These are phyloP conservation scores for Mycena olivaceomarginata DNA, from an alignment of 768 basidiomycete species.

Conservation along the genomic window DNA sequence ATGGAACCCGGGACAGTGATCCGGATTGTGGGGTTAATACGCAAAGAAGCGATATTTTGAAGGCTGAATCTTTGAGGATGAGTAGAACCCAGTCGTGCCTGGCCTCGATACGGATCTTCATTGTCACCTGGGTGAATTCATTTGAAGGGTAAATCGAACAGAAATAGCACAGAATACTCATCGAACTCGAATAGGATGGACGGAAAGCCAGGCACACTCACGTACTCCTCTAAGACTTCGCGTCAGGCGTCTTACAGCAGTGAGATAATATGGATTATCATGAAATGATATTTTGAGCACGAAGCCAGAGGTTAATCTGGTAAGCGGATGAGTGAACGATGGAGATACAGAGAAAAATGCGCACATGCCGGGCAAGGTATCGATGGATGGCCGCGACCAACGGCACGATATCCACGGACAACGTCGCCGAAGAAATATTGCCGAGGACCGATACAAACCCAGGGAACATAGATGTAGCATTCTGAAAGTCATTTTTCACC, in stretches of 20 bases:
- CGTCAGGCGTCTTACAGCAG: neutral
- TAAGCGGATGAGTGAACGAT: constrained; percentile 18
- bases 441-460: neutral
- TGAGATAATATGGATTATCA: constrained; percentile 1
- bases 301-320: constrained; percentile 34
- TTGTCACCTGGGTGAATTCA: constrained; percentile 20
- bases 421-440: neutral
- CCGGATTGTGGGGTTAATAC: constrained; percentile 32
- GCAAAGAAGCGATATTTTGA: constrained; percentile 12
- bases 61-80: constrained; percentile 22
- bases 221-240: neutral
- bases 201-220: neutral
- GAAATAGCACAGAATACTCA: constrained; percentile 7
- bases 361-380: constrained; percentile 27
- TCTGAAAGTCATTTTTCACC: neutral
- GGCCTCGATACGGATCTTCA: constrained; percentile 33
- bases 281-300: constrained; percentile 9
- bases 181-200: constrained; percentile 8
- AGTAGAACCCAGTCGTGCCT: constrained; percentile 27
- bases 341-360: constrained; percentile 28
- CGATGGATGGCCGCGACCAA: constrained; percentile 18
- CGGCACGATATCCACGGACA: constrained; percentile 29
- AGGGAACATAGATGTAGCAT: neutral
- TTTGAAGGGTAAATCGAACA: neutral
- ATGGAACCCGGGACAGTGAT: constrained; percentile 34